Evolutionary conservation across 2,329 filamentous ascomycete genomes (phyloP), one percentile per base, ranked within the genome.

Genomic region (Lizonia empirigonia): DNA sequence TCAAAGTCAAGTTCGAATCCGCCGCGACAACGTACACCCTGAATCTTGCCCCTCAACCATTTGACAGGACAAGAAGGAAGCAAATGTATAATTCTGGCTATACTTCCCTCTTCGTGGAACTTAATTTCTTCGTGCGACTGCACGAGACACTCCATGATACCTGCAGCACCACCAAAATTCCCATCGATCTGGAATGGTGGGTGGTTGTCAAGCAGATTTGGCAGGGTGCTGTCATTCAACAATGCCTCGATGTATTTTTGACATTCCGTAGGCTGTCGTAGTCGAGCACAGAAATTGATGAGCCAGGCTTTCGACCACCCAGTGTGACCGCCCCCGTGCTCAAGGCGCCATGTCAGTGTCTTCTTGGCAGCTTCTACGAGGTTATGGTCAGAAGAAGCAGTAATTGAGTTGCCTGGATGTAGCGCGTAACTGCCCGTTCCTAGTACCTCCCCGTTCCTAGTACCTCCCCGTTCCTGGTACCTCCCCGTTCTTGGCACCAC

Each of bases 281-380:
- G 63, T 0, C 80, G 74, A 10, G 79, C 78, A 42, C 78, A 77
- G 30, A 81, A 66, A 32, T 76, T 78, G n/a, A 81, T 67, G 0
- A 78, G 63, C 79, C 79, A 82, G 5, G 78, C 78, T 13, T 77
- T 71, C 4, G 77, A 79, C 80, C 80, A 82, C 0, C 80, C 80
- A 0, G 79, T 82, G 42, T 79, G 75, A 0, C 78, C 80, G 4
- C 59, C 61, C 4, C 55, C 56, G 10, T 60, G 54, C 2, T 47
- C 41, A 5, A 64, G 39, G 2, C 64, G 56, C 22, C 77, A n/a
- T 65, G 58, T 7, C 70, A 72, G n/a, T 67, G 67, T 53, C 52
- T 53, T 38, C 44, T 61, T 22, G 7, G 69, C 71, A 1, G 72
- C 72, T 5, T 58, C 53, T 10, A 70, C 64, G 2, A 74, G 63